Percentiles rank a stretch among this genome's conserved stretches.
Evolutionary conservation across 176 grass and related monocot genomes (phyloP).

Genomic region (Calamus simplicifolius): DNA sequence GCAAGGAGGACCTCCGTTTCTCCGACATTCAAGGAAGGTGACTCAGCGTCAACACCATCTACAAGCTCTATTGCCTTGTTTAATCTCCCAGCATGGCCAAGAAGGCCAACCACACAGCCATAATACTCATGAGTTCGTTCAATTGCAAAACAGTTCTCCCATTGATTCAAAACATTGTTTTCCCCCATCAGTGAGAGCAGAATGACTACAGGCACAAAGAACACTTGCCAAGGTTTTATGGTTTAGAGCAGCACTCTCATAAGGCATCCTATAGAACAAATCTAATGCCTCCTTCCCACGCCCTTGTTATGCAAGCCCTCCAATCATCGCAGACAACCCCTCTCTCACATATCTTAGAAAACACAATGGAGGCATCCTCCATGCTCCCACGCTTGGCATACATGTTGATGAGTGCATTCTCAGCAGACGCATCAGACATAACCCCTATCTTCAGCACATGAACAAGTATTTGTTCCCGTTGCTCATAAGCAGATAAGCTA

Average conservation of each 20-base stretch:
- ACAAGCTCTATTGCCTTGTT: conserved; percentile 68
- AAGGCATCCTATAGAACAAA: conserved; percentile 60
- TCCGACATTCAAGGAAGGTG: too few relatives aligned
- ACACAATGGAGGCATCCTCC: conserved; percentile 63
- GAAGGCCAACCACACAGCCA: conserved; percentile 80
- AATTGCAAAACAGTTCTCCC: conserved; percentile 64
- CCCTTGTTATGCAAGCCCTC: conserved; percentile 81
- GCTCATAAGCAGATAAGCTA: conserved; percentile 81
- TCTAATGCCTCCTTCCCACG: conserved; percentile 59
- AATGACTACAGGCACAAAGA: conserved; percentile 84
- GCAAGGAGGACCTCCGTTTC: too few relatives aligned
- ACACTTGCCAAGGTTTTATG: conserved; percentile 74
- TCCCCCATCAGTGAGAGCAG: conserved; percentile 66
- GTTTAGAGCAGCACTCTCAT: conserved; percentile 57
- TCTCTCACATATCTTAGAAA: conserved; percentile 56
- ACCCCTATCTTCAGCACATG: conserved; percentile 61
- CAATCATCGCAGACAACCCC: conserved; percentile 97
- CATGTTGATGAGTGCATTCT: conserved; percentile 84
- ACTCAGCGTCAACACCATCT: too few relatives aligned
- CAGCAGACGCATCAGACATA: conserved; percentile 59
- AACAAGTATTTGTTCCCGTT: conserved; percentile 78
- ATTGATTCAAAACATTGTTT: conserved; percentile 66
- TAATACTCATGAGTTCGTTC: conserved; percentile 76
- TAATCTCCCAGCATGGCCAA: conserved; percentile 73
- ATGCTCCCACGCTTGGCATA: conserved; percentile 89